phyloP scores from a whole-genome alignment of 2,329 filamentous ascomycete species.

The Pseudogymnoascus sp. region DNA sequence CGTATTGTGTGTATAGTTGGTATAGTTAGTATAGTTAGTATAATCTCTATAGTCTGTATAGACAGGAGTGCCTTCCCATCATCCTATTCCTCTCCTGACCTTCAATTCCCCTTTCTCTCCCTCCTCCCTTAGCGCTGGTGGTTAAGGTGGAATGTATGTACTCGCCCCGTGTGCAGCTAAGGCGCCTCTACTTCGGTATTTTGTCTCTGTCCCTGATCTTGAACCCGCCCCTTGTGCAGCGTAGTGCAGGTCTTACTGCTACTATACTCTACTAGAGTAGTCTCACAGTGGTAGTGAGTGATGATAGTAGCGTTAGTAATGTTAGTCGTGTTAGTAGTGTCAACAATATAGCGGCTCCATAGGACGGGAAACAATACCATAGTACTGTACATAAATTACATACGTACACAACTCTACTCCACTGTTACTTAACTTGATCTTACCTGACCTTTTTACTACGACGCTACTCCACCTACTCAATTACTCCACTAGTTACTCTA shows the following conservation, averaged over 20 bases:
- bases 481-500: neutral
- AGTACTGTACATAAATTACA: too few species aligned
- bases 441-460: neutral
- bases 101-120: neutral
- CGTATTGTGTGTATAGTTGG: neutral
- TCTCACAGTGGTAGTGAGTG: neutral
- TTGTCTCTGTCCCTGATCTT: conserved; percentile 1
- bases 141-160: neutral
- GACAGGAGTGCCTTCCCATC: neutral
- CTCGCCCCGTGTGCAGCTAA: neutral
- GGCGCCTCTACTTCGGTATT: neutral
- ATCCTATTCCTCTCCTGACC: neutral
- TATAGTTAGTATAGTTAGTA: neutral
- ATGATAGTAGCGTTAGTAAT: neutral
- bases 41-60: neutral
- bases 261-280: neutral
- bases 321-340: neutral
- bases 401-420: neutral
- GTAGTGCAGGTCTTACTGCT: neutral
- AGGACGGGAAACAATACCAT: too few species aligned
- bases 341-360: too few species aligned
- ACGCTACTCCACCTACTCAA: neutral
- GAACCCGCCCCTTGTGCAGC: neutral
- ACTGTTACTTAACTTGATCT: neutral
- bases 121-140: neutral